Base-by-base conservation (phyloP, 2,329 filamentous ascomycete species). In the Phialemonium atrogriseum region DNA sequence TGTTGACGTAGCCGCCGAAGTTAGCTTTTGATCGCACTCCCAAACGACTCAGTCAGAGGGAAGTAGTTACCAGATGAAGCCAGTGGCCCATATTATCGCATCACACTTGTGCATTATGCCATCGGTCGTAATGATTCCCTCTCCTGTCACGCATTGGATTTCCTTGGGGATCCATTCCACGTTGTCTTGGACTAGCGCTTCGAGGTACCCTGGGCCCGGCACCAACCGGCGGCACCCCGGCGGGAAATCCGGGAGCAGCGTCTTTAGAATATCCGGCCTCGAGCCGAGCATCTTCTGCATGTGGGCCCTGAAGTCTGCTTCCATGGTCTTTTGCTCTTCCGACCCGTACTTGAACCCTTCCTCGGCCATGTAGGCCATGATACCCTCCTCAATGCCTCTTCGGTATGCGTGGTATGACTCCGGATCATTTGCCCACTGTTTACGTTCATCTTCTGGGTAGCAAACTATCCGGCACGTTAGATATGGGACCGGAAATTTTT, bases 331-430 rank as follows among this genome's bases (percentile, higher is more conserved):
- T 33, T 62, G 53, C 41, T 55, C 43, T 1, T 39, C 42, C 0
- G 52, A 54, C 7, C 41, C 52, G 26, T 42, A 41, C 10, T 55
- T 38, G 3, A 54, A 50, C 5, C 50, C 37, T 7, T 46, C 49
- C 33, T 61, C 55, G 16, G 52, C 46, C 8, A 43, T 52, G 1
- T 22, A 22, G 8, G 20, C 20, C 20, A 22, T 22, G 8, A 22
- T 22, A 11, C 20, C 20, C 20, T 37, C 24, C 34, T 60, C 58
- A 18, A 62, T 54, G 10, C 40, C 39, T 32, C 53, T 60, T 7
- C 58, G 51, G 37, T 60, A 60, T 3, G 48, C 35, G 7, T 46
- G 42, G 16, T 52, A 47, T 17, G 46, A 47, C 12, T 51, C 43
- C 0, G 56, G 55, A 31, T 60, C 34, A 2, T 38, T 42, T 5